A percentile compares a stretch with the other conserved stretches of the same genome.
Conservation (phyloP, 129 eudicot species). For the Glebionis coronaria region DNA sequence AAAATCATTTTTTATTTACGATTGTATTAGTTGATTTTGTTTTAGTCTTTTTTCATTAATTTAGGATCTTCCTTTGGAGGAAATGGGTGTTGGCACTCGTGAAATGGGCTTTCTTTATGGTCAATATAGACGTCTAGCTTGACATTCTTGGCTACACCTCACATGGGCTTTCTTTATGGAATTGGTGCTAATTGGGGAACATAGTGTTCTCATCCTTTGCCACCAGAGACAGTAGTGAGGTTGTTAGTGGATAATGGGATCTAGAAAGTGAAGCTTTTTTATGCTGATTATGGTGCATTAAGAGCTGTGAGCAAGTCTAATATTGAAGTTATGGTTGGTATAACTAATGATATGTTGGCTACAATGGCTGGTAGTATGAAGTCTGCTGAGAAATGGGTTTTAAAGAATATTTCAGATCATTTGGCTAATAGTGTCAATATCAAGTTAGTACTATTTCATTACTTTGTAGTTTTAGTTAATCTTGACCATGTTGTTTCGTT, state of each 20-base stretch:
- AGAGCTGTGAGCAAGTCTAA: slow-evolving; percentile 67
- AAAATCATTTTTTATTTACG: no score
- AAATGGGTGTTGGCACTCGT: no score
- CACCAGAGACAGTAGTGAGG: slow-evolving; percentile 57
- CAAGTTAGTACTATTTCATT: slow-evolving; percentile 38
- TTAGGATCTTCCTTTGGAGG: no score
- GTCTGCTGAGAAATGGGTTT: slow-evolving; percentile 94
- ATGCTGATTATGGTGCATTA: no score
- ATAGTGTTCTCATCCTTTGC: no score
- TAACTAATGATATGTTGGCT: slow-evolving; percentile 77
- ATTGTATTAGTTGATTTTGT: no score
- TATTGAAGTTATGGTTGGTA: slow-evolving; percentile 90
- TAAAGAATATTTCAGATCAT: no score
- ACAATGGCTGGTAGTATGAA: slow-evolving; percentile 44
- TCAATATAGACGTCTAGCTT: no score
- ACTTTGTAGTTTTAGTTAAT: slow-evolving; percentile 2
- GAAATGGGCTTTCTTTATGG: no score
- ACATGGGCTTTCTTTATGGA: no score
- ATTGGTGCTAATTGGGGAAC: slow-evolving; percentile 99
- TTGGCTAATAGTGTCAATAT: slow-evolving; percentile 61
- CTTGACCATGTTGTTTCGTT: slow-evolving; percentile 12
- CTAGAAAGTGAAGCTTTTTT: slow-evolving; percentile 79
- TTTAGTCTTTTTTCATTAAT: no score
- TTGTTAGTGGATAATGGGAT: slow-evolving; percentile 75
- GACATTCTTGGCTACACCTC: no score